Evolutionary conservation across 2,329 filamentous ascomycete species (phyloP), one percentile per base, ranked within the genome.

Genomic region (Nemania bipapillata): DNA sequence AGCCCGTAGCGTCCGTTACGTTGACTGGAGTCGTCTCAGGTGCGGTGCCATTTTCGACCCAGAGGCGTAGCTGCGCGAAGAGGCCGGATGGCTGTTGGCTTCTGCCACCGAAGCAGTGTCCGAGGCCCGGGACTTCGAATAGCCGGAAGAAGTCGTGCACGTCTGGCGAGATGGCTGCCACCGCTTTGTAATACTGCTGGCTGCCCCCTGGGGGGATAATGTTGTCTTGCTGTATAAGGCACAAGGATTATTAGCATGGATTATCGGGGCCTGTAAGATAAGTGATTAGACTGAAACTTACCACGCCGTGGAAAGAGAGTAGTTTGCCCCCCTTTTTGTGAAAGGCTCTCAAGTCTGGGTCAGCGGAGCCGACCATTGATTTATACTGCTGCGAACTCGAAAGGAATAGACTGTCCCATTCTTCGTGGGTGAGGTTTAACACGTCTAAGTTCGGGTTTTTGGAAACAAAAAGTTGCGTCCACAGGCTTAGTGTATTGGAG

Each of bases 291-390:
- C 15, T n/a, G 9, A 2, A 45, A 58, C 72, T 57, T 57, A 75
- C 72, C 55, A 76, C 56, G 45, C 85, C 85, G 74, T 87, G 85
- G 77, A 81, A 87, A 69, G 83, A 64, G 30, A 76, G 32, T 20
- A 74, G 66, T 53, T 74, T 74, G 3, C 74, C 74, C 9, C 74
- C 71, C 3, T 17, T 42, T 12, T 66, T 40, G n/a, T 63, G 59
- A 30, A 74, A 75, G 4, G 53, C 66, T 5, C 57, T 62, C 9
- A 76, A 65, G 28, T 75, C 45, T 9, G 72, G 64, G 20, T 74
- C 69, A 12, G 49, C 66, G 11, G 66, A 68, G 24, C 60, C 62
- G 20, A 73, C 35, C 1, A 70, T 56, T 2, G 68, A 63, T 54
- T 62, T 53, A n/a, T 69, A 72, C 50, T 73, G 67, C 30, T 69